Conservation (phyloP, 208 protist species). For the Acanthamoeba divionensis region DNA sequence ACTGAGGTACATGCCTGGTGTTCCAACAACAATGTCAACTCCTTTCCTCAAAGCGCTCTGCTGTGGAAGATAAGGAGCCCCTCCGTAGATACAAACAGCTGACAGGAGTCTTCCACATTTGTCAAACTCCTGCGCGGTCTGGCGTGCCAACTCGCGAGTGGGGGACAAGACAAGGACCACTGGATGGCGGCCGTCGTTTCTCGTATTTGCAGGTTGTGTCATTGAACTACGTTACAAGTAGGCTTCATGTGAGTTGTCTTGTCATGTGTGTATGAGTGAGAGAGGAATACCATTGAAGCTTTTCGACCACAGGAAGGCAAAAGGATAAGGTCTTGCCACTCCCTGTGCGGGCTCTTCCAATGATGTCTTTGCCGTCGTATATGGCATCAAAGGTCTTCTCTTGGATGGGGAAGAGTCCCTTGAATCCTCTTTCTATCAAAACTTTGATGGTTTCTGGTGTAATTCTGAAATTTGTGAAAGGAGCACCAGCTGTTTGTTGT, state of each 20-base stretch:
- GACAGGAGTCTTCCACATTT: not conserved
- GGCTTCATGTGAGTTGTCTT: not conserved
- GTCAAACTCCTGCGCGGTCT: constrained; percentile 66
- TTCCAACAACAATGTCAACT: constrained; percentile 43
- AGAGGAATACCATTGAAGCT: not conserved
- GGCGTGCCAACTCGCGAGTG: constrained; percentile 75
- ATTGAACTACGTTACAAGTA: not conserved
- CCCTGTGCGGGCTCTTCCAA: constrained; percentile 67
- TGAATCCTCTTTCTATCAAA: not conserved
- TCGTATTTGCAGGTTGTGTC: not conserved
- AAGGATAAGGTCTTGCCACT: constrained; percentile 73
- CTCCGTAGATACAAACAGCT: constrained; percentile 41
- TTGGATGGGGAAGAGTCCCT: constrained; percentile 29
- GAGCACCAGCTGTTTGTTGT: not conserved
- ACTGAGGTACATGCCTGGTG: too few relatives aligned
- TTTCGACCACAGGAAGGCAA: constrained; percentile 65
- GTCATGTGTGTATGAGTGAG: not conserved
- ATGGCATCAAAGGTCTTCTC: too few relatives aligned
- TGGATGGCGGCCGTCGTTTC: not conserved
- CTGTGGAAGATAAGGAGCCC: constrained; percentile 36
- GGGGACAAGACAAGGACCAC: constrained; percentile 71
- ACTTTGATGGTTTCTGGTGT: not conserved
- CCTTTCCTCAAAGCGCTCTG: constrained; percentile 5
- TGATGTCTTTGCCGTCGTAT: constrained; percentile 59
- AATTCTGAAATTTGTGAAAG: not conserved